Evolutionary conservation across 1,284 basidiomycete species (phyloP), one percentile per base, ranked within the genome.

Genomic region (Apiotrichum mycotoxinovorans): DNA sequence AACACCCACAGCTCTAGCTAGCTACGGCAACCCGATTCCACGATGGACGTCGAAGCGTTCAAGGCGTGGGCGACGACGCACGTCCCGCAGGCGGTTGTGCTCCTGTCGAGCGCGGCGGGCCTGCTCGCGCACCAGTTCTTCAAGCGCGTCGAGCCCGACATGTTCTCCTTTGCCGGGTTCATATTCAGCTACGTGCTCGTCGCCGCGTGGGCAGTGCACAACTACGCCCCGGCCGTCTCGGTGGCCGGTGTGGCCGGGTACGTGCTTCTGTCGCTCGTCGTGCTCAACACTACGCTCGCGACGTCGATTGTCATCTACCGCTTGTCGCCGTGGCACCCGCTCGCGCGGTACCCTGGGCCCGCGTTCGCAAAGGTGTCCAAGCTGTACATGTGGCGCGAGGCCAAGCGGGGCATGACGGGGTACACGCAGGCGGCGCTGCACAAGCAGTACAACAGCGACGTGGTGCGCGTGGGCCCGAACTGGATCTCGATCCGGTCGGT

Each of bases 381-480:
- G 38, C 22, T 51, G 17, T 56, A 51, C 43, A 47, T 42, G 54
- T 51, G 49, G 54, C 37, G 27, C 42, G 35, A 56, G 44, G 49
- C 54, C 17, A 34, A 35, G 42, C n/a, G 38, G 25, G 54, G 54
- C 3, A 42, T 47, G 50, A 56, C 54, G 12, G 54, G 54, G 14
- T 56, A 51, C 54, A 56, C 43, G 2, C 54, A 56, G 30, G 49
- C 49, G 3, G 27, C 27, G 34, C 49, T 56, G 43, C 54, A 56
- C 44, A 41, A 47, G 11, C 12, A 47, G 44, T 56, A 56, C 54
- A 25, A 46, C 37, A 30, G 38, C 26, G 54, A 56, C 38, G 82
- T 91, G 52, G 87, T 92, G n/a, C 87, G 91, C 62, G 79, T 94
- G 57, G 89, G 89, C 0, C 91, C 91, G 0, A 91, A 92, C 72